A percentile compares a stretch with the other conserved stretches of the same genome.
These are phyloP conservation scores for Flaveria bidentis DNA, from an alignment of 129 eudicot genomes.

Conservation along the genomic window DNA sequence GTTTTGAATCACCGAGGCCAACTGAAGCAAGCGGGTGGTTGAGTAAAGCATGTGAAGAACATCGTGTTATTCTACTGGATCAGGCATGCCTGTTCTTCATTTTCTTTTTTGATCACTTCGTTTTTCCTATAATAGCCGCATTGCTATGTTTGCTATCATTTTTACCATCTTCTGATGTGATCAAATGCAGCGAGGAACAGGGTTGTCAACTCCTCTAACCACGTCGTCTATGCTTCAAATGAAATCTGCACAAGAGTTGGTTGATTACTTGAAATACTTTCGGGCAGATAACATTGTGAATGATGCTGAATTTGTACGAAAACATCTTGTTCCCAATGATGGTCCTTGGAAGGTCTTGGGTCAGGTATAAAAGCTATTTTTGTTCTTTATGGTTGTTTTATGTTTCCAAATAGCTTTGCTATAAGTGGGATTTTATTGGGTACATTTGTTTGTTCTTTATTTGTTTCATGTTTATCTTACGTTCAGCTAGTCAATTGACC, in stretches of 20 bases:
- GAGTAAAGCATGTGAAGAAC: conserved; percentile 87
- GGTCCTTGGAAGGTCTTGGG: conserved; percentile 92
- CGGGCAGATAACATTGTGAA: conserved; percentile 91
- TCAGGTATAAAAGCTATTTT: conserved; percentile 48
- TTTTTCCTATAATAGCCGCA: neutral
- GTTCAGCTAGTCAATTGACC: neutral
- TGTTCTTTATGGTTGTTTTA: neutral
- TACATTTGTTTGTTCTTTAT: too few species aligned
- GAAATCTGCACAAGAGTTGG: conserved; percentile 70
- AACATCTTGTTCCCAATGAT: conserved; percentile 55
- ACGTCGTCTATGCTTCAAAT: conserved; percentile 84
- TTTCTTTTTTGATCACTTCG: neutral
- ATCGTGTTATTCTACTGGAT: conserved; percentile 76
- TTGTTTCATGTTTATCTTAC: too few species aligned
- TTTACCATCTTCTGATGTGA: conserved; percentile 25
- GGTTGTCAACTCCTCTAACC: conserved; percentile 92
- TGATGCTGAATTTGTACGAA: conserved; percentile 89
- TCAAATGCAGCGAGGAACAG: conserved; percentile 91
- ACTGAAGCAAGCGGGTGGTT: conserved; percentile 91
- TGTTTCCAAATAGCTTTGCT: neutral
- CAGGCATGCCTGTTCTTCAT: conserved; percentile 47
- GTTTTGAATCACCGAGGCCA: conserved; percentile 85
- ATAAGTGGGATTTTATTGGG: too few species aligned
- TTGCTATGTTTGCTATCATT: neutral
- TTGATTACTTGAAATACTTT: conserved; percentile 67